Conservation (phyloP, 2,329 filamentous ascomycete genomes). For the Talaromyces sp. region DNA sequence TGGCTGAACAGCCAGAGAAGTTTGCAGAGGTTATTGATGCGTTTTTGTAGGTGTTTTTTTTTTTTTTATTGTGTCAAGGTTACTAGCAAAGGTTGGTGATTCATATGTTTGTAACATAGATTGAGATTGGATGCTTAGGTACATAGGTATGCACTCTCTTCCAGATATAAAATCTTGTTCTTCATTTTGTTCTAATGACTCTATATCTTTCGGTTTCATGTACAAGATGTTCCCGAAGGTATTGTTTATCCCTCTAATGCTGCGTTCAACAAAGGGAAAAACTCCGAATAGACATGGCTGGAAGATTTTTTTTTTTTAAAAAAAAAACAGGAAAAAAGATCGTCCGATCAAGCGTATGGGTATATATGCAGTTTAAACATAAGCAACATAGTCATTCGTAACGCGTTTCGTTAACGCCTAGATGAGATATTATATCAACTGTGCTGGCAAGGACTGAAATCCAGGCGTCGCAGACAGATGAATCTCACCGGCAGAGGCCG, state of each 20-base stretch:
- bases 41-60: slow-evolving; percentile 43
- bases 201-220: too few species aligned
- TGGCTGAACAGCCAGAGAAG: slow-evolving; percentile 67
- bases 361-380: neutral
- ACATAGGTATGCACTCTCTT: too few species aligned
- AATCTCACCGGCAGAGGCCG: neutral
- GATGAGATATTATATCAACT: neutral
- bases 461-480: neutral
- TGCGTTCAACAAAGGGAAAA: too few species aligned
- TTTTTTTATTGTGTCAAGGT: neutral
- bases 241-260: too few species aligned
- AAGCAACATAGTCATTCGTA: neutral
- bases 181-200: too few species aligned
- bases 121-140: too few species aligned
- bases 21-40: slow-evolving; percentile 61
- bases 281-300: too few species aligned
- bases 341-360: neutral
- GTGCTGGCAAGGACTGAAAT: neutral
- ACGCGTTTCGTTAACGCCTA: neutral
- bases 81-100: neutral
- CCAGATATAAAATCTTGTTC: too few species aligned
- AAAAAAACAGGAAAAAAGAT: too few species aligned
- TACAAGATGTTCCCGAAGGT: too few species aligned
- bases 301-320: too few species aligned
- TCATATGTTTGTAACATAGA: too few species aligned